phyloP scores from a whole-genome alignment of 495 filamentous ascomycete genomes.

The Aspergillus asperescens region DNA sequence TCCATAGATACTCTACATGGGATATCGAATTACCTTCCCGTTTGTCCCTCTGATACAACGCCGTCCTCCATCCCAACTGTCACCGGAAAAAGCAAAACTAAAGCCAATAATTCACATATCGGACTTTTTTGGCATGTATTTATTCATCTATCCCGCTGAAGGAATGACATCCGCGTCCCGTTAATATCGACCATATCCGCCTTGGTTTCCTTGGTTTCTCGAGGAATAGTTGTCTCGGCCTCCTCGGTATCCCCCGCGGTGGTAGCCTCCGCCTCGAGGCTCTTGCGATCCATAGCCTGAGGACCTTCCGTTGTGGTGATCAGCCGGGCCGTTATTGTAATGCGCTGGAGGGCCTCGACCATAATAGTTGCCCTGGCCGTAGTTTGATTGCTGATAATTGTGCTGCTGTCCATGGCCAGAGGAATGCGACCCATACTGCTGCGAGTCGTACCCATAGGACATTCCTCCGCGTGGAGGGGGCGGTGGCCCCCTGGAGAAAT shows the following conservation, averaged over 20 bases:
- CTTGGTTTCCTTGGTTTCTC: constrained; percentile 28
- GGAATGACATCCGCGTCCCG: not conserved
- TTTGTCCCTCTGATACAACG: constrained; percentile 5
- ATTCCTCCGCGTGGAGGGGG: constrained; percentile 38
- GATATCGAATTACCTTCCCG: not conserved
- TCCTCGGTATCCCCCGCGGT: constrained; percentile 23
- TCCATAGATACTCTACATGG: constrained; percentile 3
- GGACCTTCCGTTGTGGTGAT: constrained; percentile 20
- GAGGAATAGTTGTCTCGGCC: constrained; percentile 27
- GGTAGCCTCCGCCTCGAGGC: constrained; percentile 24
- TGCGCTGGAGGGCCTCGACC: constrained; percentile 30
- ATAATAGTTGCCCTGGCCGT: constrained; percentile 26
- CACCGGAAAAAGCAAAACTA: constrained; percentile 15
- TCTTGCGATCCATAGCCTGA: constrained; percentile 25
- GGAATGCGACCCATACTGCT: constrained; percentile 4
- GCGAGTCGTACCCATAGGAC: constrained; percentile 20
- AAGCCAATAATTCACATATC: constrained; percentile 1
- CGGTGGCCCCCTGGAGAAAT: constrained; percentile 39
- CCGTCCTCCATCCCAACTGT: constrained; percentile 4
- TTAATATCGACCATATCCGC: constrained; percentile 41
- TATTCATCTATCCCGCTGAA: constrained; percentile 8
- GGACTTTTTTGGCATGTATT: not conserved
- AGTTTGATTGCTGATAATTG: constrained; percentile 21
- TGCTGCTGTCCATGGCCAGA: constrained; percentile 18
- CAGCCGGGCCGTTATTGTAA: constrained; percentile 14